Percentiles rank a stretch among this genome's conserved stretches.
Evolutionary conservation across 75 land plant species (phyloP).

Genomic region (Ceratopteris richardii): DNA sequence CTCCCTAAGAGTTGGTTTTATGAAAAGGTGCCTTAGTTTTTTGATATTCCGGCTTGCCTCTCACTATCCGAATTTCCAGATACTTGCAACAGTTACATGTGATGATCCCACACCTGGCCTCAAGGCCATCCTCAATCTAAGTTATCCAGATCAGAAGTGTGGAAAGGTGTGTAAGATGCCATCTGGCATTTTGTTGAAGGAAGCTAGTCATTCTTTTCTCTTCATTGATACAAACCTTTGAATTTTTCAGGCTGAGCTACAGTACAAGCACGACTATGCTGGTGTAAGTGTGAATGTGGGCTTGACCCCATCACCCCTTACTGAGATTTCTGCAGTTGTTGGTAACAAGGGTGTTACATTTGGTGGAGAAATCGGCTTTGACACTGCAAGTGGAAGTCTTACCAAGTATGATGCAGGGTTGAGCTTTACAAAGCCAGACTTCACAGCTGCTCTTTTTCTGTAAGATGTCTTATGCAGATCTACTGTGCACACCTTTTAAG

Average conservation of each 20-base stretch:
- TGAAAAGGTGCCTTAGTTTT: no score
- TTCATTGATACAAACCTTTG: no score
- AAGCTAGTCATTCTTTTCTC: no score
- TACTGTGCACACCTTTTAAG: no score
- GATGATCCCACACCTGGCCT: slow-evolving; percentile 67
- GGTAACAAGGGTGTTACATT: slow-evolving; percentile 36
- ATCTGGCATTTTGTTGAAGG: no score
- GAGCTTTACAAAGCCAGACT: slow-evolving; percentile 42
- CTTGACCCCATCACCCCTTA: slow-evolving; percentile 38
- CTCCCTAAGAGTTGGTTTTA: background rate
- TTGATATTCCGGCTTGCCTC: background rate
- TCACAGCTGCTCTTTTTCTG: slow-evolving; percentile 35
- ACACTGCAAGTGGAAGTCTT: slow-evolving; percentile 42
- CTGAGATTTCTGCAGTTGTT: slow-evolving; percentile 42
- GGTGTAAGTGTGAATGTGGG: slow-evolving; percentile 49
- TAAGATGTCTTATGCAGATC: slow-evolving; percentile 8
- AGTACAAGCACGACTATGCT: slow-evolving; percentile 45
- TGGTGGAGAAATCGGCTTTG: slow-evolving; percentile 57
- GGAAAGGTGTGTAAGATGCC: slow-evolving; percentile 47
- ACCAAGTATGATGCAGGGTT: slow-evolving; percentile 56
- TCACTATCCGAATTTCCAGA: slow-evolving; percentile 18
- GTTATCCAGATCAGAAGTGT: slow-evolving; percentile 76
- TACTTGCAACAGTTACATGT: slow-evolving; percentile 47
- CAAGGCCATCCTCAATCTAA: slow-evolving; percentile 53
- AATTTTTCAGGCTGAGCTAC: slow-evolving; percentile 56